Evolutionary conservation across 2,329 filamentous ascomycete genomes (phyloP).

Genomic region (Hypoxylon sp.): DNA sequence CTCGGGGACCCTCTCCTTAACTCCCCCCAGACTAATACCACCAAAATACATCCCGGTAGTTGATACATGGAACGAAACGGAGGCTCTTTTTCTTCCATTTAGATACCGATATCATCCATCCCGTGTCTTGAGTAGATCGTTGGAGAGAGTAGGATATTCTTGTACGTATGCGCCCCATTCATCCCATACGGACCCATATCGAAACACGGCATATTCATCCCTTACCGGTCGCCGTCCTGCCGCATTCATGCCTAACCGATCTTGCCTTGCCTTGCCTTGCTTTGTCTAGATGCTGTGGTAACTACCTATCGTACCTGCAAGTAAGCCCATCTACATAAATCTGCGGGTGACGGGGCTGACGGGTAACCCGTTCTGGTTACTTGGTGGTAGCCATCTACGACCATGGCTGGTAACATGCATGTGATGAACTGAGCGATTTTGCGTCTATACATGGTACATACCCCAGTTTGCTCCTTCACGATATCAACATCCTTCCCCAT

Average conservation of each 20-base stretch:
- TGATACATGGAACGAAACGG: conserved; percentile 27
- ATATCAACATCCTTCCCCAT: conserved; percentile 27
- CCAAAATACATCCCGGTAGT: conserved; percentile 31
- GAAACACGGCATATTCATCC: conserved; percentile 22
- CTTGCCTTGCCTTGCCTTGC: background rate
- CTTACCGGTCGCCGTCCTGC: conserved; percentile 12
- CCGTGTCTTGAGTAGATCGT: conserved; percentile 13
- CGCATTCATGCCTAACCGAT: conserved; percentile 21
- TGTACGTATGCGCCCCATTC: conserved; percentile 2
- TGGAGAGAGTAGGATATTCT: conserved; percentile 13
- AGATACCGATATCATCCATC: background rate
- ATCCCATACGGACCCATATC: background rate
- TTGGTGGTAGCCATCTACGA: background rate
- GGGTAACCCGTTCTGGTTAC: conserved; percentile 1
- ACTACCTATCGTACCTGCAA: conserved; percentile 16
- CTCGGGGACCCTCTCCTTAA: conserved; percentile 14
- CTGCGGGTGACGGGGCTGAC: conserved; percentile 19
- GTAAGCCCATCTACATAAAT: conserved; percentile 19
- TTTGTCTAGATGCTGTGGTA: background rate
- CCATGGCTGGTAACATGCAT: conserved; percentile 19
- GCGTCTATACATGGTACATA: conserved; percentile 27
- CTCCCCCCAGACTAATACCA: conserved; percentile 7
- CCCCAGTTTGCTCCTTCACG: conserved; percentile 26
- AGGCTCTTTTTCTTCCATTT: conserved; percentile 28
- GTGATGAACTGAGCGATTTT: conserved; percentile 34